Evolutionary conservation across 306 rosid species (phyloP), one percentile per base, ranked within the genome.

Genomic region (Cicer chorassanicum): DNA sequence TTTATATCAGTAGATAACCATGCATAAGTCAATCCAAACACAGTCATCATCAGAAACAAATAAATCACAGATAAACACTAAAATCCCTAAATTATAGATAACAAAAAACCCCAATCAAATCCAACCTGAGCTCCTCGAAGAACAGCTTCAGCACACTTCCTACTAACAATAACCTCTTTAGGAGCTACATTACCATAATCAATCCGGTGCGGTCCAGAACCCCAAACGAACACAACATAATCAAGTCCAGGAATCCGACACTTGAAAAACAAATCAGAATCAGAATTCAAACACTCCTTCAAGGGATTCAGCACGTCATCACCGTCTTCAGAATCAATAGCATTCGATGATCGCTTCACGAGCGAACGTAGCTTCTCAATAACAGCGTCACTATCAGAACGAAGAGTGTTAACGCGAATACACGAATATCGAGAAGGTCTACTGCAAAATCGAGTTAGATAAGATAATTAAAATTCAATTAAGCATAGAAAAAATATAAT

Each of bases 141-240:
- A 87, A 94, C 98, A 0, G 97, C 98, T 86, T 94, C 97, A 9
- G 96, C 97, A 74, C 98, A 94, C 71, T 94, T 94, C 75, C 98
- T 83, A 66, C 96, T 94, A 68, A 94, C 97, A 72, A 90, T 85
- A 15, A 94, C 82, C 85, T 91, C 98, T 77, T 94, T 94, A 3
- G 93, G 91, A 78, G 88, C 81, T 29, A 14, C 86, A 84, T 68
- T 68, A 24, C 84, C 90, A 50, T 94, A 94, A 79, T 86, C 86
- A 76, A 94, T 82, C 19, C 68, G 12, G 66, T 86, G 94, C 2
- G 97, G 97, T 45, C 95, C 98, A 2, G 98, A 90, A 66, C 98
- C 98, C 90, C 73, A 74, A 56, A 86, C 93, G 81, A 91, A 87
- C 56, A 94, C 78, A 49, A 94, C 94, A 80, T 94, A 87, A 68